A percentile compares a stretch with the other conserved stretches of the same genome.
phyloP scores from a whole-genome alignment of 2,329 filamentous ascomycete genomes.

The Phyllosticta citribraziliensis region DNA sequence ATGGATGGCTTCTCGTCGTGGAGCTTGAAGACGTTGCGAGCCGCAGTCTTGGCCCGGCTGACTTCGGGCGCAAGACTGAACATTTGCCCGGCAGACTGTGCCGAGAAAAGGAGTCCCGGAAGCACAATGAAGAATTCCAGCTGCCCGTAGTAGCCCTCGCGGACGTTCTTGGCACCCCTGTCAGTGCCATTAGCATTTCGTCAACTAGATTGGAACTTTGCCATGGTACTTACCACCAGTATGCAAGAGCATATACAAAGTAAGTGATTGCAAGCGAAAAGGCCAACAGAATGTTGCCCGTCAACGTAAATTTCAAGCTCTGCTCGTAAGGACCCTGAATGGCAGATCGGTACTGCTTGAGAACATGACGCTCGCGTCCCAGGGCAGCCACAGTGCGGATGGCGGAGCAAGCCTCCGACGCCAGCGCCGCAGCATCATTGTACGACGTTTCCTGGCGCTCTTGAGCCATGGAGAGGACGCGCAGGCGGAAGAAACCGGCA shows the following conservation, averaged over 20 bases:
- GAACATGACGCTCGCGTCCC: conserved; percentile 31
- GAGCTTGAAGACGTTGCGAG: conserved; percentile 34
- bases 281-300: conserved; percentile 34
- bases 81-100: conserved; percentile 37
- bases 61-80: conserved; percentile 39
- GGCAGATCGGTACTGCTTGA: conserved; percentile 27
- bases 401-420: conserved; percentile 56
- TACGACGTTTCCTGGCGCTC: conserved; percentile 56
- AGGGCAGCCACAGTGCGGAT: conserved; percentile 50
- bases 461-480: conserved; percentile 48
- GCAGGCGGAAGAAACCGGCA: conserved; percentile 37
- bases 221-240: conserved; percentile 33
- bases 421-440: conserved; percentile 52
- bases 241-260: conserved; percentile 39
- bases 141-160: conserved; percentile 31
- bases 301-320: conserved; percentile 29
- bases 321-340: conserved; percentile 32
- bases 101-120: conserved; percentile 37
- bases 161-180: conserved; percentile 32
- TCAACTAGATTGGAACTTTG: neutral
- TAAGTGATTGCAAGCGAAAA: conserved; percentile 37
- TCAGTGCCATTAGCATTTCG: neutral
- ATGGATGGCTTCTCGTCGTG: conserved; percentile 33
- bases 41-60: conserved; percentile 34
- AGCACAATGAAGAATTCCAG: conserved; percentile 37